Percentiles rank a stretch among this genome's conserved stretches.
phyloP scores from a whole-genome alignment of 805 yeast genomes.

The Wickerhamiella azyma region DNA sequence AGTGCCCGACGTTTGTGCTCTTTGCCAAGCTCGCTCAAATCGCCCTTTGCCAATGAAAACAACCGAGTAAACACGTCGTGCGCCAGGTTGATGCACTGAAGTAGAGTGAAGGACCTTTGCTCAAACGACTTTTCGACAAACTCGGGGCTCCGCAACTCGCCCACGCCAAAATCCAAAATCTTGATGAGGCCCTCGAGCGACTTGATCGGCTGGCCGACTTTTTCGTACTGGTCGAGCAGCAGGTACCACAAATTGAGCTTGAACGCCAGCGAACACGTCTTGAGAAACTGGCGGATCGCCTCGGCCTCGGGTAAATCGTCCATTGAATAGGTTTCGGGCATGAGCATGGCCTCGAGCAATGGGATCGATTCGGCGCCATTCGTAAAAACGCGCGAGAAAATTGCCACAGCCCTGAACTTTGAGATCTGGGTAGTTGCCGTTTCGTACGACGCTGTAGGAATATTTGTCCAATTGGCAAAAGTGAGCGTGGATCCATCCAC shows the following conservation, averaged over 20 bases:
- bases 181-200: slow-evolving; percentile 36
- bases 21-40: not conserved
- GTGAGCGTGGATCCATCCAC: slow-evolving; percentile 24
- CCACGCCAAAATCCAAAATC: slow-evolving; percentile 34
- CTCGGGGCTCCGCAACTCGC: slow-evolving; percentile 24
- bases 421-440: slow-evolving; percentile 50
- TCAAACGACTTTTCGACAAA: slow-evolving; percentile 20
- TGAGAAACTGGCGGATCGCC: slow-evolving; percentile 50
- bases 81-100: slow-evolving; percentile 40
- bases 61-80: slow-evolving; percentile 34
- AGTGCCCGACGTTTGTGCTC: slow-evolving; percentile 2
- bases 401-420: slow-evolving; percentile 53
- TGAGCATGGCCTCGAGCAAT: slow-evolving; percentile 25
- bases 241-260: slow-evolving; percentile 64
- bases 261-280: slow-evolving; percentile 49
- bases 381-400: slow-evolving; percentile 41
- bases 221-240: slow-evolving; percentile 42
- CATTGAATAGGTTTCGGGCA: slow-evolving; percentile 19
- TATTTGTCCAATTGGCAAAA: slow-evolving; percentile 44
- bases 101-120: slow-evolving; percentile 31
- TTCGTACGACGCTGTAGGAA: slow-evolving; percentile 40
- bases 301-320: slow-evolving; percentile 25
- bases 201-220: slow-evolving; percentile 28
- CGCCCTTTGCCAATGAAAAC: slow-evolving; percentile 12
- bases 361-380: slow-evolving; percentile 11